These are phyloP conservation scores for Fraxinus velutina DNA, from an alignment of 305 asterid genomes.

Conservation along the genomic window DNA sequence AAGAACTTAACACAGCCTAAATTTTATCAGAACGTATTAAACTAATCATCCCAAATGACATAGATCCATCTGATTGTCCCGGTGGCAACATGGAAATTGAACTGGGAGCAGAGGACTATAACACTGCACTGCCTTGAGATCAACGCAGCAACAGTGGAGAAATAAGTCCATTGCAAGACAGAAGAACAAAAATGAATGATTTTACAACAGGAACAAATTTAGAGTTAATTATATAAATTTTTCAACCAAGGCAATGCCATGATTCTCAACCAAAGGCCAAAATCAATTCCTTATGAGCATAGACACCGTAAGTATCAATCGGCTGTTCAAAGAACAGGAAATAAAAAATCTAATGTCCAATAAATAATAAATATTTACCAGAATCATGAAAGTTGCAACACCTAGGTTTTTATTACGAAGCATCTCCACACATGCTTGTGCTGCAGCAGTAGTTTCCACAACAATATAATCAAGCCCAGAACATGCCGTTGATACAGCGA, in stretches of 20 bases:
- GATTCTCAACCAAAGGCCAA: neutral
- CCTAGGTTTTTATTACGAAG: slow-evolving; percentile 80
- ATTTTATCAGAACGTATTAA: neutral
- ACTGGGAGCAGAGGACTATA: slow-evolving; percentile 1
- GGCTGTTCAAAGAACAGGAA: neutral
- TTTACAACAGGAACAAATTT: neutral
- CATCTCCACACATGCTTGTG: slow-evolving; percentile 87
- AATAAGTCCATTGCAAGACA: neutral
- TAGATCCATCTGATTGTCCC: neutral
- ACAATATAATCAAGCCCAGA: slow-evolving; percentile 82
- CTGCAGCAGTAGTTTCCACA: slow-evolving; percentile 76
- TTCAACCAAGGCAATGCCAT: neutral
- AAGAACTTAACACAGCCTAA: neutral
- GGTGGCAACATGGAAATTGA: slow-evolving; percentile 12
- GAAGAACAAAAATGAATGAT: neutral
- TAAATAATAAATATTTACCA: slow-evolving; percentile 43
- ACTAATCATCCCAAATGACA: neutral
- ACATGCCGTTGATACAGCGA: slow-evolving; percentile 93
- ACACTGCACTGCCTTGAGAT: neutral
- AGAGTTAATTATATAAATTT: neutral
- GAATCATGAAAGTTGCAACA: slow-evolving; percentile 95
- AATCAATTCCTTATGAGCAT: neutral
- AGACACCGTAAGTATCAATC: neutral
- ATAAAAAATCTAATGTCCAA: neutral
- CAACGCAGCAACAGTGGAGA: neutral